Percentiles rank a stretch among this genome's conserved stretches.
These are phyloP conservation scores for Solanum arcanum DNA, from an alignment of 257 asterid genomes.

Conservation along the genomic window DNA sequence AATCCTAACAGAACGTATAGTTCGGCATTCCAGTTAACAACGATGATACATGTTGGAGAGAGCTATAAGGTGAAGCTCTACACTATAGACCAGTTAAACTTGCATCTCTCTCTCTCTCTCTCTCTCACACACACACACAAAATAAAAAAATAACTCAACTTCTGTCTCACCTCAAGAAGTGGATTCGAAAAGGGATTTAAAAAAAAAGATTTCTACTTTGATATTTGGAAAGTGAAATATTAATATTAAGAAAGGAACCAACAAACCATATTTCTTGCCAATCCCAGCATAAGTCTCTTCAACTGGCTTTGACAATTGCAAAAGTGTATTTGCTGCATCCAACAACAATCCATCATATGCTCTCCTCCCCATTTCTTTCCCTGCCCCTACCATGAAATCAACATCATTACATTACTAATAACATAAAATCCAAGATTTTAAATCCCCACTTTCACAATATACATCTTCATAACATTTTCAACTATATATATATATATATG, in stretches of 20 bases:
- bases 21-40: not conserved
- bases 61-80: not conserved
- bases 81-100: not conserved
- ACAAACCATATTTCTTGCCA: conserved; percentile 72
- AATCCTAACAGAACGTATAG: not conserved
- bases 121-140: not conserved
- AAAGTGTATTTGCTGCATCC: conserved; percentile 92
- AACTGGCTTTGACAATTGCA: conserved; percentile 77
- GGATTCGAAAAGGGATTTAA: not conserved
- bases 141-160: not conserved
- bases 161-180: not conserved
- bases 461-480: not conserved
- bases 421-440: not conserved
- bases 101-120: not conserved
- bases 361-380: conserved; percentile 24
- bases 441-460: not conserved
- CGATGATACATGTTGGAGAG: not conserved
- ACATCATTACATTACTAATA: not conserved
- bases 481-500: not conserved
- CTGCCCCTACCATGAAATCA: conserved; percentile 15
- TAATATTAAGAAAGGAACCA: not conserved
- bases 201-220: not conserved
- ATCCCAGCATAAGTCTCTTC: conserved; percentile 57
- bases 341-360: conserved; percentile 66
- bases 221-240: not conserved